Conservation (phyloP, 2,329 filamentous ascomycete species). For the Escovopsis sp. region DNA sequence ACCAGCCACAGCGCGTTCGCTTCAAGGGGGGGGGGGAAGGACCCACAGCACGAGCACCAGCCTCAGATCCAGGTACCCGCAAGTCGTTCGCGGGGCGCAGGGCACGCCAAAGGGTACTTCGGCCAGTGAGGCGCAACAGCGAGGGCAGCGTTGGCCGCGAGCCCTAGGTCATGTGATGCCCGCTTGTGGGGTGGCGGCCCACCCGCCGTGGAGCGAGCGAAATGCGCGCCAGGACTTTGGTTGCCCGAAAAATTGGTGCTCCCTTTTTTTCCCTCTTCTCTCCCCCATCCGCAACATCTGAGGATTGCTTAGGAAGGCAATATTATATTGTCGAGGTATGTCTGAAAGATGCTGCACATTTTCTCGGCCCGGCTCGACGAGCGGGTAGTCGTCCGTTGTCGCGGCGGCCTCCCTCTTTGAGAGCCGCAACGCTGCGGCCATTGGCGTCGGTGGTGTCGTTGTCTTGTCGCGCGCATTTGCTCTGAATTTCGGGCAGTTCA, state of each 20-base stretch:
- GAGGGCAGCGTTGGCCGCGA: constrained; percentile 11
- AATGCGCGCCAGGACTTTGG: not conserved
- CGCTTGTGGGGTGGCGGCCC: not conserved
- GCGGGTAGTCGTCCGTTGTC: constrained; percentile 13
- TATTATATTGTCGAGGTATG: constrained; percentile 47
- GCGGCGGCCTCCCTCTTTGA: constrained; percentile 10
- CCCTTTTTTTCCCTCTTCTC: not conserved
- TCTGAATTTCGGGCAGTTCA: no score
- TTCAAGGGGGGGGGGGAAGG: not conserved
- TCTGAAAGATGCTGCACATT: constrained; percentile 36
- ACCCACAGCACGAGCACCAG: constrained; percentile 1
- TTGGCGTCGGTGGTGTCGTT: not conserved
- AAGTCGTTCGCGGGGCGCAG: no score
- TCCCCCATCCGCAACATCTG: constrained; percentile 32
- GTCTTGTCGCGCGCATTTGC: not conserved
- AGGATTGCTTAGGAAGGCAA: constrained; percentile 50
- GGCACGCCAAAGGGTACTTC: no score
- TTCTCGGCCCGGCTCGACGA: constrained; percentile 9
- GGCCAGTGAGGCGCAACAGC: not conserved
- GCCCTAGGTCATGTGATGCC: constrained; percentile 15
- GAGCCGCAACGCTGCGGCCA: no score
- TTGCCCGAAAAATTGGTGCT: no score
- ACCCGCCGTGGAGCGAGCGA: no score
- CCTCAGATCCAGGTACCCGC: no score
- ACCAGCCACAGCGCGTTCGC: constrained; percentile 1